Conservation (phyloP, 371 early-diverging fungal genomes). For the Lichtheimia ornata region DNA sequence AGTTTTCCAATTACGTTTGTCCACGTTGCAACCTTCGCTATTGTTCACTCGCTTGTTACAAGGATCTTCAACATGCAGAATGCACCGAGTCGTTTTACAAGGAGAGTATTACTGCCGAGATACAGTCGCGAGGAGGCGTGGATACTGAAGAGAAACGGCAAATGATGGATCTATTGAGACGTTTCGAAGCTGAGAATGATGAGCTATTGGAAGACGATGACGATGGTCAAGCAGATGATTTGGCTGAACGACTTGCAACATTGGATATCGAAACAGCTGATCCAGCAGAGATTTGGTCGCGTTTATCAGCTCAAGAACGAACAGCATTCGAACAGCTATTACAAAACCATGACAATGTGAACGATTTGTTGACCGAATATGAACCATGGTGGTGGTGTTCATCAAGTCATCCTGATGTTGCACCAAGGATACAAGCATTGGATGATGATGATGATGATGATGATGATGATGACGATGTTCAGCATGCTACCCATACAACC, state of each 20-base stretch:
- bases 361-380: constrained; percentile 20
- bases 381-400: constrained; percentile 45
- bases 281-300: constrained; percentile 52
- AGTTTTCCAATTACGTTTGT: constrained; percentile 65
- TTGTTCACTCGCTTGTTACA: constrained; percentile 70
- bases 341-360: constrained; percentile 4
- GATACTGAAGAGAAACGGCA: constrained; percentile 42
- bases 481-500: neutral
- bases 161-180: constrained; percentile 57
- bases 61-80: constrained; percentile 46
- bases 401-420: neutral
- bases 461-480: constrained; percentile 1
- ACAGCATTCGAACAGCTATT: constrained; percentile 47
- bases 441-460: constrained; percentile 9
- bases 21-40: constrained; percentile 73
- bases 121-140: constrained; percentile 43
- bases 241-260: constrained; percentile 46
- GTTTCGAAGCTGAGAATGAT: constrained; percentile 52
- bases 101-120: constrained; percentile 60
- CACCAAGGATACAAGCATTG: constrained; percentile 10
- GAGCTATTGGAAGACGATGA: constrained; percentile 23
- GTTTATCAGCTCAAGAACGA: constrained; percentile 54
- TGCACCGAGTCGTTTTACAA: constrained; percentile 75
- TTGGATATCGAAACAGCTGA: constrained; percentile 58
- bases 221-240: constrained; percentile 42